Conservation (phyloP, 768 basidiomycete genomes). For the Podaxis pistillaris region DNA sequence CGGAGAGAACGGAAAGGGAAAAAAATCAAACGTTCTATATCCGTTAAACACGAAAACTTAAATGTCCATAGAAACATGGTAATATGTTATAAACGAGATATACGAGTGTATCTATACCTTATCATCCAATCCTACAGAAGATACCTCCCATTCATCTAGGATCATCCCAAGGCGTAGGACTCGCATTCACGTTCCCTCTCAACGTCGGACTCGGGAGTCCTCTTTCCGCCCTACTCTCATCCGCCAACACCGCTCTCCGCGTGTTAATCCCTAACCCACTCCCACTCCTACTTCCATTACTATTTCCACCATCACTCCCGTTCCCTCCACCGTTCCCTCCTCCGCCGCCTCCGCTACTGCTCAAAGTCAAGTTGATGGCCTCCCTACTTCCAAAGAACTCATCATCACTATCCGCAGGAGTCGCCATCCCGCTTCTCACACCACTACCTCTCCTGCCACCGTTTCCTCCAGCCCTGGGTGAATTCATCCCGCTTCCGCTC, state of each 20-base stretch:
- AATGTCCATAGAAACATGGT: not conserved
- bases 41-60: not conserved
- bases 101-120: not conserved
- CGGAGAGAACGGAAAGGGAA: not conserved
- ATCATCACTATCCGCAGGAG: conserved; percentile 40
- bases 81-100: not conserved
- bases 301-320: not conserved
- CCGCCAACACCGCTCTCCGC: conserved; percentile 27
- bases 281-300: not conserved
- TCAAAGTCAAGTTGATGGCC: conserved; percentile 42
- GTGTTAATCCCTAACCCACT: conserved; percentile 11
- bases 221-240: conserved; percentile 59
- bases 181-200: conserved; percentile 14
- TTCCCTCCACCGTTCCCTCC: conserved; percentile 15
- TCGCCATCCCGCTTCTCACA: conserved; percentile 28
- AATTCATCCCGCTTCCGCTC: conserved; percentile 12
- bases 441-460: not conserved
- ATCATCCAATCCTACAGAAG: not conserved
- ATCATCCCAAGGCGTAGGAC: conserved; percentile 7
- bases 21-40: not conserved
- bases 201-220: conserved; percentile 57
- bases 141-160: not conserved
- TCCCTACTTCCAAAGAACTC: conserved; percentile 29
- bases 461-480: not conserved
- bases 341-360: conserved; percentile 17